Evolutionary conservation across 1,284 basidiomycete species (phyloP).

Genomic region (Mycena sp.): DNA sequence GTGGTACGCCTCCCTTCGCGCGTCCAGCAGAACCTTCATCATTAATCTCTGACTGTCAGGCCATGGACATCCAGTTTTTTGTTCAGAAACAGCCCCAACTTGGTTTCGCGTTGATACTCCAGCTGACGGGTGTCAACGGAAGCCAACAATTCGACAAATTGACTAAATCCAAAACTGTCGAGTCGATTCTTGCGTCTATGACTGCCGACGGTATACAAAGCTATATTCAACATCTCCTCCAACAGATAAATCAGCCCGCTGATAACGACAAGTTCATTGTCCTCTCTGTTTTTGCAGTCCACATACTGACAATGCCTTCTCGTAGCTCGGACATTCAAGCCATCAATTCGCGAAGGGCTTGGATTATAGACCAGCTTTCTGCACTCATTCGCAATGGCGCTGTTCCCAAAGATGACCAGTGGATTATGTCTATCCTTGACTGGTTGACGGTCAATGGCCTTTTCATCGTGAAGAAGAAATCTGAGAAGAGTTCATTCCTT

Average conservation of each 20-base stretch:
- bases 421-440: constrained; percentile 80
- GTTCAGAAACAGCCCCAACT: constrained; percentile 82
- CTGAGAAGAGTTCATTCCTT: constrained; percentile 69
- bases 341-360: constrained; percentile 68
- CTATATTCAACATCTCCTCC: constrained; percentile 81
- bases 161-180: constrained; percentile 94
- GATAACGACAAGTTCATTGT: constrained; percentile 23
- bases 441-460: constrained; percentile 89
- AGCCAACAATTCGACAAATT: constrained; percentile 91
- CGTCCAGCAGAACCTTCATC: not conserved
- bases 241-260: constrained; percentile 59
- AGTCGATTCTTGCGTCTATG: constrained; percentile 84
- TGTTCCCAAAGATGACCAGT: constrained; percentile 84
- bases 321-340: constrained; percentile 57
- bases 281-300: not conserved
- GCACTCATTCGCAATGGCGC: constrained; percentile 83
- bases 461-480: constrained; percentile 80
- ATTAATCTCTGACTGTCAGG: constrained; percentile 50
- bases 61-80: constrained; percentile 77
- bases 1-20: constrained; percentile 63
- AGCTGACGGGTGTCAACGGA: constrained; percentile 89
- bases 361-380: constrained; percentile 90
- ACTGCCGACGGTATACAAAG: constrained; percentile 79
- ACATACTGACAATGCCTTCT: constrained; percentile 18
- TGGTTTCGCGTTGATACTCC: constrained; percentile 87